Evolutionary conservation across 345 rosid genomes (phyloP).

Genomic region (Euphorbia tirucalli): DNA sequence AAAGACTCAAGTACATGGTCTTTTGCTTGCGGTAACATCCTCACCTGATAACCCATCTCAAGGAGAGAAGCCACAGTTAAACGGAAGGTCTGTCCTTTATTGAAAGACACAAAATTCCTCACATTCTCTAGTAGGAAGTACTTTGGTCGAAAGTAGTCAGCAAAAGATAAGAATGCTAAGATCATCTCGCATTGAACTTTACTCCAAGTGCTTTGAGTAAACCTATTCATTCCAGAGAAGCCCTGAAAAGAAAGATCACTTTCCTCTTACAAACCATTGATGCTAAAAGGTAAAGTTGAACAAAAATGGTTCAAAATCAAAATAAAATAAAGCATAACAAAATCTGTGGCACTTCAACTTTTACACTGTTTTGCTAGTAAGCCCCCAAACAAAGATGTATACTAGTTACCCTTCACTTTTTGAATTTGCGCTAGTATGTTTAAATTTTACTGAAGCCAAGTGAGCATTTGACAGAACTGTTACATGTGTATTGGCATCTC

Average conservation of each 20-base stretch:
- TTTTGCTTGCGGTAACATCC: background rate
- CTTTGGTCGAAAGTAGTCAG: conserved; percentile 84
- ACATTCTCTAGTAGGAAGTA: conserved; percentile 92
- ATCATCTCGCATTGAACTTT: conserved; percentile 73
- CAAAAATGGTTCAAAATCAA: background rate
- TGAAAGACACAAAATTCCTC: conserved; percentile 75
- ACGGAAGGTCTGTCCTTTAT: conserved; percentile 79
- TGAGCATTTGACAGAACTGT: too few relatives aligned
- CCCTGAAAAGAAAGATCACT: conserved; percentile 50
- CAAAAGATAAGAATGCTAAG: conserved; percentile 56
- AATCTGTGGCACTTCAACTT: too few relatives aligned
- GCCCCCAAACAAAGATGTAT: background rate
- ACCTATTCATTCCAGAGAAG: conserved; percentile 88
- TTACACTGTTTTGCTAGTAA: background rate
- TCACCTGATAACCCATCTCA: conserved; percentile 61
- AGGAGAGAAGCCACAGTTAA: conserved; percentile 70
- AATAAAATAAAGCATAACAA: background rate
- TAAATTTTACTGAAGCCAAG: too few relatives aligned
- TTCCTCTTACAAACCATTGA: background rate
- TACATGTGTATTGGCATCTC: background rate
- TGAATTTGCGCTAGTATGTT: background rate
- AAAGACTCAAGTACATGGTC: background rate
- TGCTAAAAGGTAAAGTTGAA: background rate
- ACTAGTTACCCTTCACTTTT: background rate
- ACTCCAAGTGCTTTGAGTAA: conserved; percentile 71